These are phyloP conservation scores for Hippophae gyantsensis DNA, from an alignment of 306 rosid genomes.

Conservation along the genomic window DNA sequence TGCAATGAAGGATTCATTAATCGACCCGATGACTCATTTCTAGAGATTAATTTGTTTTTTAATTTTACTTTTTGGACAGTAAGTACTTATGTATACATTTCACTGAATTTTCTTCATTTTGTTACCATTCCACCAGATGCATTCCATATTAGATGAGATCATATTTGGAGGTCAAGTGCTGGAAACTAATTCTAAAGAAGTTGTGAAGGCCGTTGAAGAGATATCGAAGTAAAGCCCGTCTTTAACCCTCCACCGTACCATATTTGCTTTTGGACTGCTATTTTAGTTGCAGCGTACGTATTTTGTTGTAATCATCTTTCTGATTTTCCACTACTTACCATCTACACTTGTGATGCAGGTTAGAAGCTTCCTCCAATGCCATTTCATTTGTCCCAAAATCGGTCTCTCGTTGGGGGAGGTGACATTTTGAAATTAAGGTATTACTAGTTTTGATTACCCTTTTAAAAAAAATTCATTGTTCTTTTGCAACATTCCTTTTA, in stretches of 20 bases:
- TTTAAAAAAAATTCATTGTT: no score
- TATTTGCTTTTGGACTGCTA: not conserved
- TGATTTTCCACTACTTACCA: not conserved
- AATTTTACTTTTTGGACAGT: not conserved
- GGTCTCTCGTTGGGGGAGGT: constrained; percentile 74
- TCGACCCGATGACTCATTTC: not conserved
- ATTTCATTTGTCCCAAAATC: constrained; percentile 71
- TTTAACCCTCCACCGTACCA: constrained; percentile 2
- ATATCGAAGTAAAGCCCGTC: constrained; percentile 53
- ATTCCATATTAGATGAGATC: constrained; percentile 74
- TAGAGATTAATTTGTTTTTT: not conserved
- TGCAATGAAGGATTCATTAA: not conserved
- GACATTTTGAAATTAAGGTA: constrained; percentile 11
- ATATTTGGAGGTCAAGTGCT: constrained; percentile 86
- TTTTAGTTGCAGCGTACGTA: not conserved
- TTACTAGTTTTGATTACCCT: no score
- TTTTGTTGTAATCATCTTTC: not conserved
- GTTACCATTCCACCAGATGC: constrained; percentile 43
- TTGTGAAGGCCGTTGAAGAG: constrained; percentile 77
- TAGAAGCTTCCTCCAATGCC: constrained; percentile 66
- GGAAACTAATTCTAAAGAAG: constrained; percentile 85
- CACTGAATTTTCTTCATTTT: constrained; percentile 9
- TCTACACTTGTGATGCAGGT: constrained; percentile 36
- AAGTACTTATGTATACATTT: not conserved
- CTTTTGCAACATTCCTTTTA: no score